Evolutionary conservation across 129 eudicot genomes (phyloP).

Genomic region (Arctium minus): DNA sequence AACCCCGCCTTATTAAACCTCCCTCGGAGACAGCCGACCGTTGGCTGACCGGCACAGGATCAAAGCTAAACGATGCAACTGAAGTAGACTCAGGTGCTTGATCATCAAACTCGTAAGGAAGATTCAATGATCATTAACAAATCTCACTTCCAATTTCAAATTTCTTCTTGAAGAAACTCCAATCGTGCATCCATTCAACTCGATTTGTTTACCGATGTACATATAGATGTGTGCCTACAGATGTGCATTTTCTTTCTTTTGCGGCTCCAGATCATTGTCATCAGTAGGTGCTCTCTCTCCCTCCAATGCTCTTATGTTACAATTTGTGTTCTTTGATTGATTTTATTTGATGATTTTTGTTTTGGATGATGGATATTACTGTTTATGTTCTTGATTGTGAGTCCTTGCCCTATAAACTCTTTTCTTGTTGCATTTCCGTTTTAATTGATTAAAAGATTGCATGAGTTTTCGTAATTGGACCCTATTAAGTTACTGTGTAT

Average conservation of each 20-base stretch:
- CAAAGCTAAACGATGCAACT: slow-evolving; percentile 15
- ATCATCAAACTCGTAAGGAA: background rate
- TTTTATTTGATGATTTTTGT: background rate
- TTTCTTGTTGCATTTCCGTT: background rate
- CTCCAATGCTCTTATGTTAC: background rate
- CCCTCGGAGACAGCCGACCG: slow-evolving; percentile 10
- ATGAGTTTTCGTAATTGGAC: background rate
- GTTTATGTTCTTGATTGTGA: background rate
- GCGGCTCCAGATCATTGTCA: slow-evolving; percentile 2
- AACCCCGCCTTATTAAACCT: slow-evolving; percentile 8
- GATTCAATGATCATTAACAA: background rate
- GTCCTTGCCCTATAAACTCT: background rate
- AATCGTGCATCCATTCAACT: background rate
- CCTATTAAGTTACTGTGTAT: background rate
- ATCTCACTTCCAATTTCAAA: background rate
- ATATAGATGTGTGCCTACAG: background rate
- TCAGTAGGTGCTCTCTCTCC: slow-evolving; percentile 1
- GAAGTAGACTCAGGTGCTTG: background rate
- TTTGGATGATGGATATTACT: background rate
- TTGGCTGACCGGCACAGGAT: slow-evolving; percentile 11
- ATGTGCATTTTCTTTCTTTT: slow-evolving; percentile 9
- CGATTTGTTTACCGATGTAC: slow-evolving; percentile 3
- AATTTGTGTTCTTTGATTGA: background rate
- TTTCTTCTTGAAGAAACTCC: slow-evolving; percentile 5
- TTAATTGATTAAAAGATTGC: background rate